Evolutionary conservation across 2,329 filamentous ascomycete genomes (phyloP), one percentile per base, ranked within the genome.

Genomic region (Epichloe uncinata): DNA sequence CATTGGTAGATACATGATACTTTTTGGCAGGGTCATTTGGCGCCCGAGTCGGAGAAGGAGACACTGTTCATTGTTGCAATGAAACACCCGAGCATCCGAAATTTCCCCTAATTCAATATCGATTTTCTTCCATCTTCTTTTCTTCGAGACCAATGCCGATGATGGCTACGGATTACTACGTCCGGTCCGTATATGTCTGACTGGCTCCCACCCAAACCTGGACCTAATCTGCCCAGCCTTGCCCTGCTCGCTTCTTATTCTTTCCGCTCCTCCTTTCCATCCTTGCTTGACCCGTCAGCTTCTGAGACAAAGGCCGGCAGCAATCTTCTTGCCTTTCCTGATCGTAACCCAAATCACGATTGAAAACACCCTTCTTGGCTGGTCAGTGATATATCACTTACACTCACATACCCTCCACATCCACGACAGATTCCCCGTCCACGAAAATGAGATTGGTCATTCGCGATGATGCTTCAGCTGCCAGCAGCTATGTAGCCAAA

Each of bases 371-470:
- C 49, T 26, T 37, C 40, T 22, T 6, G 15, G 26, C 13, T 22
- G 41, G 30, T 44, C 15, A 20, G 35, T 42, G 26, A 45, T 26
- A 46, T 37, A 46, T 37, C 46, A 48, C 30, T 42, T 18, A 47
- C 22, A 50, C 38, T 20, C 40, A 22, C 37, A 22, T 16, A 34
- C 38, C 16, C 43, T 48, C 42, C 52, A 16, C 43, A 42, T 47
- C 44, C 52, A 51, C 55, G 52, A 57, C 58, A 54, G 52, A 54
- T 51, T 56, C 18, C 9, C 8, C 40, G 12, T 53, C 49, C 52
- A 50, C 47, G 44, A 53, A 58, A 59, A 93, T 87, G 87, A 82
- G 86, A 71, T 79, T 93, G 61, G 90, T 93, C 67, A 85, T 93
- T 63, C 78, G 85, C 64, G 82, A 90, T 65, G 76, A 87, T 60